These are phyloP conservation scores for Penicillium sp. DNA, from an alignment of 2,329 filamentous ascomycete genomes.

Conservation along the genomic window DNA sequence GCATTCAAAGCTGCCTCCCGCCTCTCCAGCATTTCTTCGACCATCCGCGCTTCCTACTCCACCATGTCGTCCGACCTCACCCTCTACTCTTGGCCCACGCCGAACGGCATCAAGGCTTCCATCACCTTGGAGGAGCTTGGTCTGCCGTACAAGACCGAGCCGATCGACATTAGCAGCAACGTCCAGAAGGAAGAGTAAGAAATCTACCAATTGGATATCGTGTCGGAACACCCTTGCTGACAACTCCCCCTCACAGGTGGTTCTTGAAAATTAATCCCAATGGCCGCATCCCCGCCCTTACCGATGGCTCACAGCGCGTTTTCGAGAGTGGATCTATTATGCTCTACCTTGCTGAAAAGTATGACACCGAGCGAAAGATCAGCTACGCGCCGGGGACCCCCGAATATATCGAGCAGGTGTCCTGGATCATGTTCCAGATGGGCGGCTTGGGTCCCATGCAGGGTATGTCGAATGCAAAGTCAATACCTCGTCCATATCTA, in stretches of 20 bases:
- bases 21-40: constrained; percentile 13
- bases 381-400: constrained; percentile 48
- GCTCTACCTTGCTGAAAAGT: constrained; percentile 50
- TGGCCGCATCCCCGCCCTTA: constrained; percentile 53
- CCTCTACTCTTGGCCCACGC: constrained; percentile 37
- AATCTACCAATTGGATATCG: too few relatives aligned
- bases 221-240: neutral
- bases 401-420: constrained; percentile 50
- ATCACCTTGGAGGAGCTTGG: constrained; percentile 46
- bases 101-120: constrained; percentile 43
- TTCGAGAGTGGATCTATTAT: constrained; percentile 54
- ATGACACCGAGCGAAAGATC: constrained; percentile 49
- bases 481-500: neutral
- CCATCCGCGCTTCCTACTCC: constrained; percentile 18
- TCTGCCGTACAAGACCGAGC: constrained; percentile 37
- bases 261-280: constrained; percentile 55
- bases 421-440: constrained; percentile 54
- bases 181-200: constrained; percentile 47
- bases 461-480: constrained; percentile 23
- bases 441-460: constrained; percentile 48
- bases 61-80: constrained; percentile 35
- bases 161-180: constrained; percentile 51
- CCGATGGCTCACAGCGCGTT: constrained; percentile 45
- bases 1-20: constrained; percentile 17
- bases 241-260: constrained; percentile 34